A percentile compares a stretch with the other conserved stretches of the same genome.
Evolutionary conservation across 2,329 filamentous ascomycete genomes (phyloP).

Genomic region (Aspergillus sp.): DNA sequence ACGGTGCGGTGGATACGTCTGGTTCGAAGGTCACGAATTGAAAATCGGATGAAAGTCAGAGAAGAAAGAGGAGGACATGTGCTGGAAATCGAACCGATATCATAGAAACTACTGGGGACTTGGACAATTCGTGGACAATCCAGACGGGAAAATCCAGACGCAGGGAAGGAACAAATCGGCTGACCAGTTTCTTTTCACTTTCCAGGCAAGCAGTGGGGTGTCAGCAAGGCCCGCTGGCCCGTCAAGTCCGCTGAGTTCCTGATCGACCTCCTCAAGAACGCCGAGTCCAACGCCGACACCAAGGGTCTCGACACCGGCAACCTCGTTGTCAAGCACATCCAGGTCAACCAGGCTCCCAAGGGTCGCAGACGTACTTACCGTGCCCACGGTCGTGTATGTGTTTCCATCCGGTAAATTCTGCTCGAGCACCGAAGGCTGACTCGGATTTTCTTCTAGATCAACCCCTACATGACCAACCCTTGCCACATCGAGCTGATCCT

Average conservation of each 20-base stretch:
- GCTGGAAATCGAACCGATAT: background rate
- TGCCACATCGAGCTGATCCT: conserved; percentile 99
- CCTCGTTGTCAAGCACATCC: conserved; percentile 99
- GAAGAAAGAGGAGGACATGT: background rate
- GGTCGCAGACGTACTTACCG: conserved; percentile 99
- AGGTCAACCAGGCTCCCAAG: conserved; percentile 99
- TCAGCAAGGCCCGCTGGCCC: conserved; percentile 97
- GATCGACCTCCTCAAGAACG: conserved; percentile 94
- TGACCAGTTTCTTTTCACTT: conserved; percentile 6
- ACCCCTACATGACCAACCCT: conserved; percentile 99
- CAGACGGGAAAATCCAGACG: background rate
- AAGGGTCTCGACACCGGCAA: conserved; percentile 97
- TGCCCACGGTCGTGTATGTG: conserved; percentile 98
- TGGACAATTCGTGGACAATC: background rate
- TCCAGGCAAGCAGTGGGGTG: conserved; percentile 97
- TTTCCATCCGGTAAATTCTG: background rate
- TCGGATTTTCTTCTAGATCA: conserved; percentile 66
- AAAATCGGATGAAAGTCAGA: background rate
- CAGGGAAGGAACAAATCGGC: background rate
- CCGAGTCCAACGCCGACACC: conserved; percentile 93
- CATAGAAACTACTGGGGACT: background rate
- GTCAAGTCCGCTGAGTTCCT: conserved; percentile 99
- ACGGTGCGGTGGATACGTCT: background rate
- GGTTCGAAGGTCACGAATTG: background rate
- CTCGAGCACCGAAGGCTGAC: background rate